Evolutionary conservation across 2,329 filamentous ascomycete species (phyloP).

Genomic region (Chrysoporthe austroafricana): DNA sequence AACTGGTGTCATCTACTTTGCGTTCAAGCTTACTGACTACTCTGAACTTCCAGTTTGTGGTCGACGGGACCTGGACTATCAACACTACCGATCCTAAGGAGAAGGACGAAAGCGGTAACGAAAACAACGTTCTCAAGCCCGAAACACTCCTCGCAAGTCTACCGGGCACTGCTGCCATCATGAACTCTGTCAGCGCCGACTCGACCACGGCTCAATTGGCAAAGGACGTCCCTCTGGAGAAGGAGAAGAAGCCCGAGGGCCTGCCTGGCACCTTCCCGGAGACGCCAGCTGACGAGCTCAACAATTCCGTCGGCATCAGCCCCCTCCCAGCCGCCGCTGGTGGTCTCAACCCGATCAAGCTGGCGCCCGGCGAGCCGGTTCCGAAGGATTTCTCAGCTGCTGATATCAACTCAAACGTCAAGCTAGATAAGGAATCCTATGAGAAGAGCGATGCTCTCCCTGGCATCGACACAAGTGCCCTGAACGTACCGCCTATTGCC

Average conservation of each 20-base stretch:
- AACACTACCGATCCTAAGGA: conserved; percentile 82
- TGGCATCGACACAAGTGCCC: conserved; percentile 46
- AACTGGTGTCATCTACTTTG: neutral
- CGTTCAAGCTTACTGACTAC: conserved; percentile 32
- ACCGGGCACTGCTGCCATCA: conserved; percentile 52
- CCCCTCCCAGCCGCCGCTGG: conserved; percentile 66
- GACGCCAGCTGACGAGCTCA: conserved; percentile 62
- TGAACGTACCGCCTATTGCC: conserved; percentile 57
- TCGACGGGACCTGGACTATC: conserved; percentile 87
- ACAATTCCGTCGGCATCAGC: conserved; percentile 60
- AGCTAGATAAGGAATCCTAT: conserved; percentile 83
- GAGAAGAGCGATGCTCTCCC: conserved; percentile 73
- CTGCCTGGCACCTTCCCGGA: conserved; percentile 73
- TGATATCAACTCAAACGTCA: conserved; percentile 71
- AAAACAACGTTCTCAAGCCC: conserved; percentile 88
- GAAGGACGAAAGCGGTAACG: conserved; percentile 79
- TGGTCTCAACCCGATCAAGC: conserved; percentile 76
- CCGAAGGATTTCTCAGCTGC: conserved; percentile 71
- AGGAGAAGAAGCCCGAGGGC: conserved; percentile 38
- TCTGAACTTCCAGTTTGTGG: conserved; percentile 73
- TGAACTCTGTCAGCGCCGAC: conserved; percentile 69
- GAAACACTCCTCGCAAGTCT: conserved; percentile 64
- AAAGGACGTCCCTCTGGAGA: conserved; percentile 65
- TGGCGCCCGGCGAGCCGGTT: conserved; percentile 80
- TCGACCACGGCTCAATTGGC: conserved; percentile 72